A percentile compares a stretch with the other conserved stretches of the same genome.
These are phyloP conservation scores for Xylariaceae sp. DNA, from an alignment of 2,329 filamentous ascomycete species.

Conservation along the genomic window DNA sequence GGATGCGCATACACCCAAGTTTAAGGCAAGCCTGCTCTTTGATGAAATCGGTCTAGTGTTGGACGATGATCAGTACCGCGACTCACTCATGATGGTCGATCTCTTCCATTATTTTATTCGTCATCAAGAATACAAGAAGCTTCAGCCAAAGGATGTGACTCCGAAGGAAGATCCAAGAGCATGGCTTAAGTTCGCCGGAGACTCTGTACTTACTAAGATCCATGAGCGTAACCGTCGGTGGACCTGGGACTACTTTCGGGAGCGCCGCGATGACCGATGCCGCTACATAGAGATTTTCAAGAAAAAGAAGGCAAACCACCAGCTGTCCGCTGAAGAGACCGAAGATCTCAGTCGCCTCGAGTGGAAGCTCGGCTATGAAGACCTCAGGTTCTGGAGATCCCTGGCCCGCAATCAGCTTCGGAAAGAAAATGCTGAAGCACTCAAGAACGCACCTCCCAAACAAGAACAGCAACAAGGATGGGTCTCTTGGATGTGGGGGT, in stretches of 20 bases:
- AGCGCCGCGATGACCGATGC: conserved; percentile 83
- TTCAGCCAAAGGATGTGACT: conserved; percentile 75
- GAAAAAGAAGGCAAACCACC: conserved; percentile 75
- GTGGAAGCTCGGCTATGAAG: conserved; percentile 86
- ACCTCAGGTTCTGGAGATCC: conserved; percentile 95
- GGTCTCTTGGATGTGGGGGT: conserved; percentile 88
- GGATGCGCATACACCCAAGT: conserved; percentile 70
- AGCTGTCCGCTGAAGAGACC: conserved; percentile 64
- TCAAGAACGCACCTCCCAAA: conserved; percentile 56
- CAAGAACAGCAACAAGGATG: conserved; percentile 75
- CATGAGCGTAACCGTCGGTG: conserved; percentile 89
- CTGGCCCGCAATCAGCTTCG: conserved; percentile 89
- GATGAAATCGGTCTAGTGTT: conserved; percentile 98
- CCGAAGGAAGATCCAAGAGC: conserved; percentile 88
- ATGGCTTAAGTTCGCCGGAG: conserved; percentile 87
- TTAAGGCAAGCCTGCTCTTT: conserved; percentile 88
- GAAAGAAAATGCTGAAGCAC: conserved; percentile 89
- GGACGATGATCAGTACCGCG: conserved; percentile 95
- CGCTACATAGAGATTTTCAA: conserved; percentile 95
- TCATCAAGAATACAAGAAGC: conserved; percentile 93
- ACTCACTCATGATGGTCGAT: conserved; percentile 96
- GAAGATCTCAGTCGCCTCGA: conserved; percentile 75
- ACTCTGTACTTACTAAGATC: conserved; percentile 88
- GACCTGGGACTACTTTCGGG: conserved; percentile 94
- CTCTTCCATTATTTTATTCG: conserved; percentile 97